phyloP scores from a whole-genome alignment of 441 rosid genomes.

The Metrosideros polymorpha region DNA sequence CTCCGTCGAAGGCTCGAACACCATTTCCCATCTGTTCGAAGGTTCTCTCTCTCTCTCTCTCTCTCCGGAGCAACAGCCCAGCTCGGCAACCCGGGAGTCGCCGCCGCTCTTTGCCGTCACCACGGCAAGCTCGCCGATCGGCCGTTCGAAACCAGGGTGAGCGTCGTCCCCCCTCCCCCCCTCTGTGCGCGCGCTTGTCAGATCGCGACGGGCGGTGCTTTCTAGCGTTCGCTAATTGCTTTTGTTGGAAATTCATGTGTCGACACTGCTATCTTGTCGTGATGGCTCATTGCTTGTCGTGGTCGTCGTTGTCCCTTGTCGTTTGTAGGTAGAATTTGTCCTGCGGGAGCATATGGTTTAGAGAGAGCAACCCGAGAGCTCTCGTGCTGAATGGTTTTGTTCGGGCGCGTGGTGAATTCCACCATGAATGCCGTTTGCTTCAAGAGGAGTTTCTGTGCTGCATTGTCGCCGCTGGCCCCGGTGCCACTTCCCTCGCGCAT shows the following conservation, averaged over 20 bases:
- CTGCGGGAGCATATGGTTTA: not conserved
- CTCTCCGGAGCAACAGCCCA: not conserved
- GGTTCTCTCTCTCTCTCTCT: not conserved
- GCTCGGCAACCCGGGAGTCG: not conserved
- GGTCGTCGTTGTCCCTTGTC: not conserved
- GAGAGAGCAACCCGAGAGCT: not conserved
- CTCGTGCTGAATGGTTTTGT: not conserved
- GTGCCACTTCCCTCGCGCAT: conserved; percentile 60
- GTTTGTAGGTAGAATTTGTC: not conserved
- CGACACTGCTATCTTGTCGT: fast-evolving
- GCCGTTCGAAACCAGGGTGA: not conserved
- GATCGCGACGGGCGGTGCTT: not conserved
- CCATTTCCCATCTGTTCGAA: not conserved
- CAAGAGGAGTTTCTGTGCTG: conserved; percentile 28
- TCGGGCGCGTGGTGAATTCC: not conserved
- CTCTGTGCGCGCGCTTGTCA: not conserved
- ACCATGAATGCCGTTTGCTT: conserved; percentile 23
- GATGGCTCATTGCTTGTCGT: not conserved
- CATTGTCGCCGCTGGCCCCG: conserved; percentile 34
- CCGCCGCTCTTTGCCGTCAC: not conserved
- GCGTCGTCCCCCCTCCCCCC: not conserved
- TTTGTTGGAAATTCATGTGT: not conserved
- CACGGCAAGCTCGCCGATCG: not conserved
- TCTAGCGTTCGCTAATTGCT: not conserved
- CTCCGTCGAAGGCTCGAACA: not conserved